Evolutionary conservation across 345 rosid genomes (phyloP).

Genomic region (Linum trigynum): DNA sequence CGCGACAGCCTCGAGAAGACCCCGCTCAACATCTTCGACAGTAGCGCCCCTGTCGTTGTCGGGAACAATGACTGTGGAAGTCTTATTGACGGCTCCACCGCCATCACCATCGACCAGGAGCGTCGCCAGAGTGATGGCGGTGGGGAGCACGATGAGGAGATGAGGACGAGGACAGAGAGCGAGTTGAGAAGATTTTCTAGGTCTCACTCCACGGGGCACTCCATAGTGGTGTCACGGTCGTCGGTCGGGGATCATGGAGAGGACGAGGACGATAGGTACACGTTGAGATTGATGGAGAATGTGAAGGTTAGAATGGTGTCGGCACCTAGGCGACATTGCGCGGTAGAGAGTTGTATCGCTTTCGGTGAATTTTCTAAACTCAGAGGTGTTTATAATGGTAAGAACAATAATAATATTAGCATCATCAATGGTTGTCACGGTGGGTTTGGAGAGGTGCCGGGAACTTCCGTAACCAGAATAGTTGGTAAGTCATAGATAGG

Average conservation of each 20-base stretch:
- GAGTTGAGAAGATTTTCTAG: slow-evolving; percentile 36
- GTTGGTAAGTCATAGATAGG: too few relatives aligned
- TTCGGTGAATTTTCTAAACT: slow-evolving; percentile 34
- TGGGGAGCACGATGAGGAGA: slow-evolving; percentile 13
- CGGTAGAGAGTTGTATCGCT: slow-evolving; percentile 44
- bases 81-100: slow-evolving; percentile 18
- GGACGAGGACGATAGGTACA: slow-evolving; percentile 41
- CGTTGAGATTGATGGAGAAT: slow-evolving; percentile 45
- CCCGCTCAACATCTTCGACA: slow-evolving; percentile 12
- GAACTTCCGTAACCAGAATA: too few relatives aligned
- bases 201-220: slow-evolving; percentile 77
- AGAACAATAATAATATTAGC: too few relatives aligned
- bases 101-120: slow-evolving; percentile 18
- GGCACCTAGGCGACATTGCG: slow-evolving; percentile 32
- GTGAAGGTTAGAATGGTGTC: slow-evolving; percentile 33
- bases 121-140: slow-evolving; percentile 4
- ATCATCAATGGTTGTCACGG: too few relatives aligned
- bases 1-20: slow-evolving; percentile 24
- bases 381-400: neutral
- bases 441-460: too few relatives aligned
- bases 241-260: slow-evolving; percentile 11
- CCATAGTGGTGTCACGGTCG: slow-evolving; percentile 22
- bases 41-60: slow-evolving; percentile 2
- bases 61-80: neutral
- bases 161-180: neutral